phyloP scores from a whole-genome alignment of 1,284 basidiomycete species.

The Sanghuangporus sanghuang region DNA sequence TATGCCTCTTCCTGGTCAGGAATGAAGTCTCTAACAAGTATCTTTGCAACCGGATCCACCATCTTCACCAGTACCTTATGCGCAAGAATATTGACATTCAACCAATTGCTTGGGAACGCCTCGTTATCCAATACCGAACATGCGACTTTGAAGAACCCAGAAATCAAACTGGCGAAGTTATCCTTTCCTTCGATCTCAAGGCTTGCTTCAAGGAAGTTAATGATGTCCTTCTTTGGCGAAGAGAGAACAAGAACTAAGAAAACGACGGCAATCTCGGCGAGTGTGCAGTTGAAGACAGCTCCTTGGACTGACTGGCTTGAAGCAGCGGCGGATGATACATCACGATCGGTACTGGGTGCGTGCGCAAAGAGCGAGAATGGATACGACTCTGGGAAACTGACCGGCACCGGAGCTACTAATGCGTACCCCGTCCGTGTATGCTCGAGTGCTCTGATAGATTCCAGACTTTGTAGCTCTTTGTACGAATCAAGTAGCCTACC shows the following conservation, averaged over 20 bases:
- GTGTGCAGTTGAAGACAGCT: constrained; percentile 65
- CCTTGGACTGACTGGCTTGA: constrained; percentile 38
- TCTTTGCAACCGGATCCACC: constrained; percentile 74
- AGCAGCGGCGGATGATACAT: constrained; percentile 32
- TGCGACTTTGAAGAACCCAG: constrained; percentile 78
- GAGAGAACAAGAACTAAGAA: constrained; percentile 80
- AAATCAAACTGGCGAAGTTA: constrained; percentile 68
- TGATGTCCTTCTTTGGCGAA: constrained; percentile 72
- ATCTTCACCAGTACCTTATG: constrained; percentile 89
- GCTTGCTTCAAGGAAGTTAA: constrained; percentile 74
- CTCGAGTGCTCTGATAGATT: constrained; percentile 66
- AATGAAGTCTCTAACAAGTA: constrained; percentile 81
- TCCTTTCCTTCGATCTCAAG: constrained; percentile 84
- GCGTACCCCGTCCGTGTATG: constrained; percentile 59
- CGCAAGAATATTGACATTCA: constrained; percentile 87
- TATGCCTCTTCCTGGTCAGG: constrained; percentile 60
- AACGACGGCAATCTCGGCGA: constrained; percentile 86
- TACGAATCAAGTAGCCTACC: constrained; percentile 81
- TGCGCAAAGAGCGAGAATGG: constrained; percentile 83
- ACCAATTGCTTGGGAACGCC: constrained; percentile 88
- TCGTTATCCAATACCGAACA: constrained; percentile 83
- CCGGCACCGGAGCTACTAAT: constrained; percentile 60
- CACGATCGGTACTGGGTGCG: constrained; percentile 48
- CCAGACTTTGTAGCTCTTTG: constrained; percentile 70
- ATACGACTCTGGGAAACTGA: constrained; percentile 90